These are phyloP conservation scores for Tricholoma terreum DNA, from an alignment of 768 basidiomycete genomes.

Conservation along the genomic window DNA sequence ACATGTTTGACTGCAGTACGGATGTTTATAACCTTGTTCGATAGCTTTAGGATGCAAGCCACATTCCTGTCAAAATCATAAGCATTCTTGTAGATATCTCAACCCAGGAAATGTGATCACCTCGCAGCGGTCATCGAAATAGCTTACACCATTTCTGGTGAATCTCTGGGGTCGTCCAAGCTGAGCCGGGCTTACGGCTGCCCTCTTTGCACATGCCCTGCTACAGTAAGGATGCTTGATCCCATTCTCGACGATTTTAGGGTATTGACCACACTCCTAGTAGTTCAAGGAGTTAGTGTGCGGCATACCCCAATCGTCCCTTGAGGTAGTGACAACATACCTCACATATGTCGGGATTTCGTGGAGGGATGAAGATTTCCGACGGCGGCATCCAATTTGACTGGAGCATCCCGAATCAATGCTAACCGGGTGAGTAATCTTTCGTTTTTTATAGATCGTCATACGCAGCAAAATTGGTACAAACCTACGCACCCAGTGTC, in stretches of 20 bases:
- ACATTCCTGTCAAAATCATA: slow-evolving; percentile 10
- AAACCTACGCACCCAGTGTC: not conserved
- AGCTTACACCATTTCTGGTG: not conserved
- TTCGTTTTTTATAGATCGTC: not conserved
- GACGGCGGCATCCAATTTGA: not conserved
- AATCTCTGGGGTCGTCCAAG: not conserved
- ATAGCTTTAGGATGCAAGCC: slow-evolving; percentile 8
- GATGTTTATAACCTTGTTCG: slow-evolving; percentile 4
- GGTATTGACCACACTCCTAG: slow-evolving; percentile 11
- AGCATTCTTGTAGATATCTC: not conserved
- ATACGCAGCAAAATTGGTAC: not conserved
- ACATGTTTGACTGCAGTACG: slow-evolving; percentile 14
- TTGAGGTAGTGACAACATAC: not conserved
- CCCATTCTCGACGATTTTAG: slow-evolving; percentile 8
- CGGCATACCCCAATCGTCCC: not conserved
- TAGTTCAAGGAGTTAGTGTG: not conserved
- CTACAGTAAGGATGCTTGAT: slow-evolving; percentile 14
- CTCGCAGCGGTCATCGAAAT: slow-evolving; percentile 1
- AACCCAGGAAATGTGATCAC: not conserved
- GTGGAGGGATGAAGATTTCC: not conserved
- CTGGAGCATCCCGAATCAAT: too few relatives aligned
- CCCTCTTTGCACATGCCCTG: slow-evolving; percentile 11
- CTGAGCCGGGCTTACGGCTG: not conserved
- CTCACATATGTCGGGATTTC: not conserved
- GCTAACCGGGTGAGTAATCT: not conserved